Conservation (phyloP, 2,329 filamentous ascomycete genomes). For the Lithohypha guttulata region DNA sequence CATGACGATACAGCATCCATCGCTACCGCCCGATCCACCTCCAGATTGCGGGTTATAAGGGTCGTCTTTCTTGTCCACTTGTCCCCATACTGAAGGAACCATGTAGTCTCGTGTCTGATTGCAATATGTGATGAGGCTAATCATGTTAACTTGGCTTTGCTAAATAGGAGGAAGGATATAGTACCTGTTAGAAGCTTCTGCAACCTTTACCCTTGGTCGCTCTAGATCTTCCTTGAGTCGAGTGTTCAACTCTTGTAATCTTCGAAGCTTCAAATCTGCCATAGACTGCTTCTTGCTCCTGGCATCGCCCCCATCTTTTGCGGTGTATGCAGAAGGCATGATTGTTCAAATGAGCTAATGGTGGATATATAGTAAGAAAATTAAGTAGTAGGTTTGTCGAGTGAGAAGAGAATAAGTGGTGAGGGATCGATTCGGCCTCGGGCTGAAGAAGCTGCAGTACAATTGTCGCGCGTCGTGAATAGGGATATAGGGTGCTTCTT, state of each 20-base stretch:
- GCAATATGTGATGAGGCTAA: conserved; percentile 95
- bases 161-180: conserved; percentile 11
- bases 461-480: too few relatives aligned
- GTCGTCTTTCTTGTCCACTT: conserved; percentile 89
- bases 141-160: conserved; percentile 7
- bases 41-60: conserved; percentile 96
- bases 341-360: too few relatives aligned
- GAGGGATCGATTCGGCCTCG: too few relatives aligned
- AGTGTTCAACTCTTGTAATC: conserved; percentile 93
- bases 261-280: conserved; percentile 93
- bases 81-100: conserved; percentile 93
- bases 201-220: conserved; percentile 87
- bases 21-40: conserved; percentile 26
- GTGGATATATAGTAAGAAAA: too few relatives aligned
- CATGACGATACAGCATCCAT: conserved; percentile 93
- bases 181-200: conserved; percentile 81
- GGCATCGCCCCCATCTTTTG: conserved; percentile 52
- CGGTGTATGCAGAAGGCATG: conserved; percentile 55
- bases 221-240: conserved; percentile 92
- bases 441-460: too few relatives aligned
- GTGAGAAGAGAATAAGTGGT: too few relatives aligned
- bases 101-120: conserved; percentile 98
- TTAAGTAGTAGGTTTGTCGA: too few relatives aligned
- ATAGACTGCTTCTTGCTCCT: conserved; percentile 98
- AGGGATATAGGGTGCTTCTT: too few relatives aligned